phyloP scores from a whole-genome alignment of 768 basidiomycete genomes.

The Xanthoconium stramineum region DNA sequence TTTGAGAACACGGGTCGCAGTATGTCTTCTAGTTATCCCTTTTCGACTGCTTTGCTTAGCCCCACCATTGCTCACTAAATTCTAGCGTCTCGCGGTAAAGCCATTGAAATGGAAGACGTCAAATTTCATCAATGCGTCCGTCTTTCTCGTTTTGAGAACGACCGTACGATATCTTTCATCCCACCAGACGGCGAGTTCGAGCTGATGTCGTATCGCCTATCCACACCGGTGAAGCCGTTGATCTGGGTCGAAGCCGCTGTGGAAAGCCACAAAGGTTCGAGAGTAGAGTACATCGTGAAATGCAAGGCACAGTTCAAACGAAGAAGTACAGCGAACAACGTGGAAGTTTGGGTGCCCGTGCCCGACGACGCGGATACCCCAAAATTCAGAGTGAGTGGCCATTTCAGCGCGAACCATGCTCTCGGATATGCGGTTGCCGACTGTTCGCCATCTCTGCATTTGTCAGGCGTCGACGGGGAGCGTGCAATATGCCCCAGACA shows the following conservation, averaged over 20 bases:
- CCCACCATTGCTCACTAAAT: neutral
- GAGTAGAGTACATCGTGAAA: constrained; percentile 96
- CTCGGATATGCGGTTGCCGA: too few species aligned
- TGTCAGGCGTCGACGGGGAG: constrained; percentile 86
- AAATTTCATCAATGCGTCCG: constrained; percentile 99
- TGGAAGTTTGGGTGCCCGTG: constrained; percentile 98
- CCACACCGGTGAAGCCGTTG: constrained; percentile 94
- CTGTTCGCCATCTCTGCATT: neutral
- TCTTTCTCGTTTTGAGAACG: constrained; percentile 94
- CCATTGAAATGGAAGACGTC: constrained; percentile 99
- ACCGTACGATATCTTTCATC: constrained; percentile 98
- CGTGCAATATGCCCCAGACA: constrained; percentile 97
- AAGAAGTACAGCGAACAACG: constrained; percentile 94
- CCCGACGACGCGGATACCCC: constrained; percentile 98
- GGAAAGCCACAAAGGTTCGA: constrained; percentile 89
- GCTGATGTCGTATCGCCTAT: constrained; percentile 96
- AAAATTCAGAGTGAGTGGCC: constrained; percentile 74
- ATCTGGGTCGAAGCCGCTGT: constrained; percentile 94
- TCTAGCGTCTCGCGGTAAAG: constrained; percentile 71
- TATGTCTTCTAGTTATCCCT: constrained; percentile 38
- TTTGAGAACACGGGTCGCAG: constrained; percentile 96
- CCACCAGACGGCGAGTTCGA: constrained; percentile 99
- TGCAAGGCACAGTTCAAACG: constrained; percentile 97
- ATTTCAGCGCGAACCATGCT: too few species aligned
- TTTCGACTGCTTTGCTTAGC: neutral